Evolutionary conservation across 177 flowering plant genomes (phyloP).

Genomic region (Vitis hybrid): DNA sequence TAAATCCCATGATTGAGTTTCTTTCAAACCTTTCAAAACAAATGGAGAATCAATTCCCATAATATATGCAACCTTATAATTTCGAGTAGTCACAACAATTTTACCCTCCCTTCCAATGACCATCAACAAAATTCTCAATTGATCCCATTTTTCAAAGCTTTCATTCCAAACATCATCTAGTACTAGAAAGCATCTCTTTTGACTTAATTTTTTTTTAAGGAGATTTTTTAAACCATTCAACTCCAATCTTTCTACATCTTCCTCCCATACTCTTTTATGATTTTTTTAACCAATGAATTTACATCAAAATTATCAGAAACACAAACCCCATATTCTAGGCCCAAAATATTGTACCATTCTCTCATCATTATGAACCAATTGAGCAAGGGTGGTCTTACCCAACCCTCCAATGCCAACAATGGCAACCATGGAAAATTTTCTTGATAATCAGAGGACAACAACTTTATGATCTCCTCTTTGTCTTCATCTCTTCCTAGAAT

Average conservation of each 20-base stretch:
- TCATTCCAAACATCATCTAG: neutral
- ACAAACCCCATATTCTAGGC: neutral
- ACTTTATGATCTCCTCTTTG: neutral
- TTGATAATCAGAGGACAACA: neutral
- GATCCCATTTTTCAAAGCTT: neutral
- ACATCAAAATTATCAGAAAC: neutral
- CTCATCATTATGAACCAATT: neutral
- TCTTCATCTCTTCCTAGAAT: neutral
- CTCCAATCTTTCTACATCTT: neutral
- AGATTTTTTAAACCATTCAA: neutral
- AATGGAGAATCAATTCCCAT: neutral
- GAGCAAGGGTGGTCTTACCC: neutral
- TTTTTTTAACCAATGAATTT: neutral
- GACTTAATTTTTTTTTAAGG: neutral
- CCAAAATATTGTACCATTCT: neutral
- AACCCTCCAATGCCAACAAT: neutral
- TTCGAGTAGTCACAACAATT: neutral
- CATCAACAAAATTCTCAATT: neutral
- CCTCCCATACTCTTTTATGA: neutral
- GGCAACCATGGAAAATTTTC: neutral
- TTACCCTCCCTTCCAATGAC: neutral
- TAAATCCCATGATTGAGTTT: too few species aligned
- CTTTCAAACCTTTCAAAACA: neutral
- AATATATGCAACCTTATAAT: neutral
- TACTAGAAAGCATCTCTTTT: neutral